Conservation (phyloP, 331 rosid species). For the Pyracantha coccinea region DNA sequence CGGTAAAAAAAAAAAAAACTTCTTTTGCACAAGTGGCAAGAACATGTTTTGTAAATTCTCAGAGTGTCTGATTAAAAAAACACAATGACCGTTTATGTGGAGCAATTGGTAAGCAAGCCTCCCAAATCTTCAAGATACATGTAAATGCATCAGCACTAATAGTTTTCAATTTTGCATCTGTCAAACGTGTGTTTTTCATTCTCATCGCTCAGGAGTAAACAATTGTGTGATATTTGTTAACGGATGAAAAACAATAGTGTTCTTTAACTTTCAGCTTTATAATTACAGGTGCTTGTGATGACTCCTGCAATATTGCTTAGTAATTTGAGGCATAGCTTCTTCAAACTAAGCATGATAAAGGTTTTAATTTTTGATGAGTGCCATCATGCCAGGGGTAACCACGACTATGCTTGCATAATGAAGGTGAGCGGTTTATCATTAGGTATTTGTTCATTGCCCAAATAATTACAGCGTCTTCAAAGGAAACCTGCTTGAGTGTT, state of each 20-base stretch:
- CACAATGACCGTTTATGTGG: too few relatives aligned
- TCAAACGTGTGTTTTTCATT: too few relatives aligned
- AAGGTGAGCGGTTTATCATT: constrained; percentile 32
- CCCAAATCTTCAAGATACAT: too few relatives aligned
- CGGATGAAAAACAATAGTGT: too few relatives aligned
- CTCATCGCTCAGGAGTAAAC: too few relatives aligned
- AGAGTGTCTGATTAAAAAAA: too few relatives aligned
- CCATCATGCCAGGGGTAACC: constrained; percentile 67
- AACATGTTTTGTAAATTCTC: too few relatives aligned
- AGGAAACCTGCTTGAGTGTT: not conserved
- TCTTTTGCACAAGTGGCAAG: too few relatives aligned
- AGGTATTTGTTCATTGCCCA: not conserved
- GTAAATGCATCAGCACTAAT: too few relatives aligned
- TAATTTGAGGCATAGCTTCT: constrained; percentile 59
- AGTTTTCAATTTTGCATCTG: too few relatives aligned
- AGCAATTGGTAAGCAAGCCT: too few relatives aligned
- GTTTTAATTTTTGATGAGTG: constrained; percentile 82
- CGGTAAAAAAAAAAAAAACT: not conserved
- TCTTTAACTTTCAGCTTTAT: constrained; percentile 2
- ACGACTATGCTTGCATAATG: constrained; percentile 74
- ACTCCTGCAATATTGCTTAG: constrained; percentile 69
- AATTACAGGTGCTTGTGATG: constrained; percentile 74
- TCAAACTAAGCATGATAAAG: constrained; percentile 63
- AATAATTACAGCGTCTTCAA: not conserved
- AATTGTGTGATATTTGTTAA: too few relatives aligned